These are phyloP conservation scores for Tausonia pullulans DNA, from an alignment of 1,284 basidiomycete species.

Conservation along the genomic window DNA sequence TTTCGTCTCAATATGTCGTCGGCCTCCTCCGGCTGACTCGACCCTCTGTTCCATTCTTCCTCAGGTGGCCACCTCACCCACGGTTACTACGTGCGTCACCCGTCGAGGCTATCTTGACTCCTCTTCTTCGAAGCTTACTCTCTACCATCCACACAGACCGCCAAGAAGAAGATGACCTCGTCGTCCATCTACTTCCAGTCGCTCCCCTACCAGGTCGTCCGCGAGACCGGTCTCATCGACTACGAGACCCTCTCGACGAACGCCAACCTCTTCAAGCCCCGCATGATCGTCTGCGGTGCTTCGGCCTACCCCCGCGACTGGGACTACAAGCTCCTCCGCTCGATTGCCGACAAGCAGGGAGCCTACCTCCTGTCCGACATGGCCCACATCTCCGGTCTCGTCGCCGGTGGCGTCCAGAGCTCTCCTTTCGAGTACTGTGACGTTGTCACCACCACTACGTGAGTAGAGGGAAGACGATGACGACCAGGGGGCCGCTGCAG, in stretches of 20 bases:
- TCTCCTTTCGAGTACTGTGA: conserved; percentile 96
- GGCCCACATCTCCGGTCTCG: conserved; percentile 91
- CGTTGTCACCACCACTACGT: conserved; percentile 92
- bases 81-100: conserved; percentile 71
- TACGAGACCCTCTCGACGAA: conserved; percentile 73
- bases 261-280: conserved; percentile 93
- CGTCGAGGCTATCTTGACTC: conserved; percentile 1
- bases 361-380: conserved; percentile 93
- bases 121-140: conserved; percentile 4
- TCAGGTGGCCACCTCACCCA: conserved; percentile 80
- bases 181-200: conserved; percentile 99
- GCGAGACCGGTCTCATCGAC: conserved; percentile 80
- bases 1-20: background rate
- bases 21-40: background rate
- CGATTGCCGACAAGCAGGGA: conserved; percentile 75
- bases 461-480: conserved; percentile 24
- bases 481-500: too few relatives aligned
- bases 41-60: background rate
- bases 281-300: conserved; percentile 92
- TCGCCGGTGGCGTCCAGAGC: conserved; percentile 85
- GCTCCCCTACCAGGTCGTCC: conserved; percentile 83
- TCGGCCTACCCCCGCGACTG: conserved; percentile 98
- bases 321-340: conserved; percentile 77
- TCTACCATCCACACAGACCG: conserved; percentile 48
- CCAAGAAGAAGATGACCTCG: conserved; percentile 99